Evolutionary conservation across 257 asterid species (phyloP), one percentile per base, ranked within the genome.

Genomic region (Nicotiana paniculata): DNA sequence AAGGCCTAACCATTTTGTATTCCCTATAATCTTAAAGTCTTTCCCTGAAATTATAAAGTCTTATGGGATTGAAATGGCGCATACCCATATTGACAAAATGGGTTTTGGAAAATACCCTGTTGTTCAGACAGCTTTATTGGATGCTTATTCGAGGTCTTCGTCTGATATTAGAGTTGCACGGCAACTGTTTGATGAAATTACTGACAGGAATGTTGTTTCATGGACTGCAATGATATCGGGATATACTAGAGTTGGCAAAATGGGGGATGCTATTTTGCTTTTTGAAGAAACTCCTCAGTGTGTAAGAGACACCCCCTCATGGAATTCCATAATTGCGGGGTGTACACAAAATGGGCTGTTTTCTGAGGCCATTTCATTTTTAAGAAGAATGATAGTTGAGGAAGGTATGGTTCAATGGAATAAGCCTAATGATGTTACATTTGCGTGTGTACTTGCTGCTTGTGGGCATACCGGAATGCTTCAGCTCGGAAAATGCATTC

Each of bases 171-270:
- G 72, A 32, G 33, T 77, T 53, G 95, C 96, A n/a, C 82, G 93
- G 82, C 86, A 81, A 86, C 77, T 95, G 92, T 95, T 93, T 55
- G 95, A 95, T 84, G 93, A 86, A 90, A 93, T 93, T 86, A 39
- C 92, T 80, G 95, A 89, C 0, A 90, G 90, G 63, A 90, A 82
- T 77, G 92, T 93, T 72, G 90, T 92, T 54, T 81, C 97, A 2
- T 93, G 97, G 97, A 95, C 97, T 16, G 96, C 97, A 2, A 91
- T 95, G 97, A 86, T 95, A 63, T 89, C 97, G 3, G 96, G 92
- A 67, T 95, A 91, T 69, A 77, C 87, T 35, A 91, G 91, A 86
- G 90, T 86, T 21, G 97, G 97, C 80, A 63, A 77, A 84, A 62
- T 93, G 78, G 92, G 90, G 77, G 86, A 84, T 87, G 98, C 97